Conservation (phyloP, 2,329 filamentous ascomycete species). For the Sporothrix dimorphospora region DNA sequence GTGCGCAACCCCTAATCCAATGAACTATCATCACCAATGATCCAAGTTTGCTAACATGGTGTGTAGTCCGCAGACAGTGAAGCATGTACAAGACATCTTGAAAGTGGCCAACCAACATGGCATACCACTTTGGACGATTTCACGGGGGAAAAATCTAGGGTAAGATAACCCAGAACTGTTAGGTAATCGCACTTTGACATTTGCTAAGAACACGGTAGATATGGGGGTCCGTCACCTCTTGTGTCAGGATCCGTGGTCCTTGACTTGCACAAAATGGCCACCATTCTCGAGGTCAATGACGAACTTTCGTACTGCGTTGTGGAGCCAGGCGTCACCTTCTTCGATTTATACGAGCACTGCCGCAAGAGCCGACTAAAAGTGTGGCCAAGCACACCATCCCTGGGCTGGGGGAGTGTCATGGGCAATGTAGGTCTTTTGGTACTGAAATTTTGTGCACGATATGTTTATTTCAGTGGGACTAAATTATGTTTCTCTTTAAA, state of each 20-base stretch:
- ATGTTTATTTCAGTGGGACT: too few species aligned
- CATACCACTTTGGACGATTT: slow-evolving; percentile 42
- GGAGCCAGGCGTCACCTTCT: slow-evolving; percentile 51
- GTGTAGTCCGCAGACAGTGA: too few species aligned
- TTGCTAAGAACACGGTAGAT: slow-evolving; percentile 38
- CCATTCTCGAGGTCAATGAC: slow-evolving; percentile 47
- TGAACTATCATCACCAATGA: too few species aligned
- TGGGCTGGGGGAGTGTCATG: slow-evolving; percentile 54
- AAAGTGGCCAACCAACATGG: slow-evolving; percentile 37
- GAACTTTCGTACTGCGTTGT: slow-evolving; percentile 49
- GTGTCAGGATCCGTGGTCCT: slow-evolving; percentile 50
- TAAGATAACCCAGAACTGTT: too few species aligned
- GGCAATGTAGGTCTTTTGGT: slow-evolving; percentile 46
- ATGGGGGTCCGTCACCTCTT: slow-evolving; percentile 53
- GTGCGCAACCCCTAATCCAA: too few species aligned
- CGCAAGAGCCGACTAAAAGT: slow-evolving; percentile 44
- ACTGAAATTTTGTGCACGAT: too few species aligned
- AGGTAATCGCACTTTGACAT: too few species aligned
- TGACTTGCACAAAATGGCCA: slow-evolving; percentile 51
- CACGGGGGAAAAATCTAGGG: slow-evolving; percentile 47
- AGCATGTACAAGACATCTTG: too few species aligned
- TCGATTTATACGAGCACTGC: slow-evolving; percentile 47
- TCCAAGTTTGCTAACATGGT: too few species aligned
- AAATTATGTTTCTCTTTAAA: too few species aligned
- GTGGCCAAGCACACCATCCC: slow-evolving; percentile 44